A percentile compares a stretch with the other conserved stretches of the same genome.
phyloP scores from a whole-genome alignment of 768 basidiomycete genomes.

The Macrolepiota dolichaula region DNA sequence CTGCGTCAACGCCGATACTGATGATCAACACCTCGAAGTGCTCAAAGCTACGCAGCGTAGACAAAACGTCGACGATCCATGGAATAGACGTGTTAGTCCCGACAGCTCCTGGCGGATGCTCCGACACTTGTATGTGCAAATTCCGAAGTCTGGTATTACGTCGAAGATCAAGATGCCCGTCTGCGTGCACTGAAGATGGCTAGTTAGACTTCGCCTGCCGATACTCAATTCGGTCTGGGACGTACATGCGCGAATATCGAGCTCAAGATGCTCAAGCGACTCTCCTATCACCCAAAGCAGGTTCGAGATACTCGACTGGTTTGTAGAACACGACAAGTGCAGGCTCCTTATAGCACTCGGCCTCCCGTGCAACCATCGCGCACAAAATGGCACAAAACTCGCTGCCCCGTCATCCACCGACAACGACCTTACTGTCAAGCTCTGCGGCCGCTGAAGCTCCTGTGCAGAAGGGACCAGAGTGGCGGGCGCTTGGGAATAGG shows the following conservation, averaged over 20 bases:
- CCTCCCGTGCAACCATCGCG: background rate
- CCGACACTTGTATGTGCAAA: background rate
- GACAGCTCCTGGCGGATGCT: background rate
- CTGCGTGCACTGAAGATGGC: conserved; percentile 1
- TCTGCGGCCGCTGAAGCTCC: background rate
- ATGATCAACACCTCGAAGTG: background rate
- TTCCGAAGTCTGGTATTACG: conserved; percentile 7
- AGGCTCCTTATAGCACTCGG: conserved; percentile 1
- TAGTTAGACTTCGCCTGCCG: background rate
- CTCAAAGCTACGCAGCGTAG: conserved; percentile 5
- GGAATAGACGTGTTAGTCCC: background rate
- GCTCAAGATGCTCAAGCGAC: conserved; percentile 7
- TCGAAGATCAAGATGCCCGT: conserved; percentile 2
- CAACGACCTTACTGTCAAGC: background rate
- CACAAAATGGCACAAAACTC: conserved; percentile 6
- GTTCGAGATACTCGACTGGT: conserved; percentile 1
- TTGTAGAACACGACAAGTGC: conserved; percentile 5
- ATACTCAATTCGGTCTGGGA: background rate
- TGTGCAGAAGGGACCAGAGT: background rate
- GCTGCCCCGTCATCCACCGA: conserved; percentile 2
- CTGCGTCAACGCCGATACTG: conserved; percentile 2
- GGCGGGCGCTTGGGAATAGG: background rate
- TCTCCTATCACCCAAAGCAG: conserved; percentile 1
- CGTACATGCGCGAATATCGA: conserved; percentile 6
- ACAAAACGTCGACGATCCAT: conserved; percentile 6